phyloP scores from a whole-genome alignment of 164 flowering plant genomes.

The Stephania cephalantha region DNA sequence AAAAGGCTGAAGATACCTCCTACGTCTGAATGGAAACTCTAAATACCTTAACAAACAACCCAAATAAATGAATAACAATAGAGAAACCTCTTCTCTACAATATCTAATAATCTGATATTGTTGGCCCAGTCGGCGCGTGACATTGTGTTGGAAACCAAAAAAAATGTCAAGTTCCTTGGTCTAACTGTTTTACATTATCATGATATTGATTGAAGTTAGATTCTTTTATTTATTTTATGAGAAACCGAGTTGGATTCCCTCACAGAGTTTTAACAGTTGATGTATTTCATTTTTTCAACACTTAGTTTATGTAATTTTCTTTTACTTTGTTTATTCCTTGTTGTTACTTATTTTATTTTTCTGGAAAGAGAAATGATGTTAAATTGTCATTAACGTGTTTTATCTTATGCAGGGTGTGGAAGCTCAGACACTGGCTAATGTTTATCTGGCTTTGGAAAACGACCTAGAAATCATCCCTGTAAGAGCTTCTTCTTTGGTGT shows the following conservation, averaged over 20 bases:
- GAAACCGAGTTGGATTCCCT: not conserved
- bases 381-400: not conserved
- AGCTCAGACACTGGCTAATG: constrained; percentile 96
- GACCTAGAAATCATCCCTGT: constrained; percentile 93
- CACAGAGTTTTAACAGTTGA: not conserved
- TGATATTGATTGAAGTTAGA: not conserved
- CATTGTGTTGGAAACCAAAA: too few species aligned
- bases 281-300: not conserved
- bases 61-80: too few species aligned
- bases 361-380: not conserved
- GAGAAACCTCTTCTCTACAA: too few species aligned
- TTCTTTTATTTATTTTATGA: not conserved
- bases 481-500: constrained; percentile 22
- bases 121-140: too few species aligned
- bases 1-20: too few species aligned
- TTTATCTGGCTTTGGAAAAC: constrained; percentile 87
- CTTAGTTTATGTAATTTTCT: not conserved
- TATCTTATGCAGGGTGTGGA: constrained; percentile 72
- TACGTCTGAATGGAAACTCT: too few species aligned
- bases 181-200: not conserved
- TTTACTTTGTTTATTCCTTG: not conserved
- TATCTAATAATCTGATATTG: not conserved
- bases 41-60: too few species aligned
- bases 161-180: not conserved
- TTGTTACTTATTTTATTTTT: not conserved